Percentiles rank a stretch among this genome's conserved stretches.
Evolutionary conservation across 495 filamentous ascomycete species (phyloP).

Genomic region (Chaetomium cochliodes): DNA sequence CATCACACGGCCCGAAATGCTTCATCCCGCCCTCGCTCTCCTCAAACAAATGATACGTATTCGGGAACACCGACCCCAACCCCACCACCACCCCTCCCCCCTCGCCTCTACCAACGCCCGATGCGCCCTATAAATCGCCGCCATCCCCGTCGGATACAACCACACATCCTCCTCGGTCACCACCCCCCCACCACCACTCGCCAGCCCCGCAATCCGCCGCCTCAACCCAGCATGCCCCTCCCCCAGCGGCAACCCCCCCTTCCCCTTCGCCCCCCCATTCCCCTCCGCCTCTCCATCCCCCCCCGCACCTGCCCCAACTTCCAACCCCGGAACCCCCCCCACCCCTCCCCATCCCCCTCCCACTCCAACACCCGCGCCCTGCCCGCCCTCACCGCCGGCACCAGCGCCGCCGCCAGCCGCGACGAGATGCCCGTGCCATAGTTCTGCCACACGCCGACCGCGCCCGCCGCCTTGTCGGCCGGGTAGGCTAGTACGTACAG

Average conservation of each 20-base stretch:
- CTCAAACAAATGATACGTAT: constrained; percentile 36
- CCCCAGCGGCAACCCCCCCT: constrained; percentile 28
- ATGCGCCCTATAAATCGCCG: constrained; percentile 35
- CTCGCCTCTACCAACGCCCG: constrained; percentile 22
- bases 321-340: constrained; percentile 12
- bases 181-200: constrained; percentile 29
- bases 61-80: constrained; percentile 43
- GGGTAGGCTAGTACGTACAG: constrained; percentile 43
- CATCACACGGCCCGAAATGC: constrained; percentile 38
- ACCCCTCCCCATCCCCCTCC: not conserved
- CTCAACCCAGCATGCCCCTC: constrained; percentile 34
- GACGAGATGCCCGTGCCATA: constrained; percentile 38
- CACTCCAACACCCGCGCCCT: not conserved
- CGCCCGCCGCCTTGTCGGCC: constrained; percentile 22
- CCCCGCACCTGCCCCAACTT: too few species aligned
- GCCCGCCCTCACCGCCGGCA: constrained; percentile 25
- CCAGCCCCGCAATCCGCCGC: constrained; percentile 37
- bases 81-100: constrained; percentile 29
- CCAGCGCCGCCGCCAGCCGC: constrained; percentile 40
- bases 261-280: not conserved
- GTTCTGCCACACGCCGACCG: constrained; percentile 43
- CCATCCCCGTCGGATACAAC: constrained; percentile 51
- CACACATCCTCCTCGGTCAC: constrained; percentile 41
- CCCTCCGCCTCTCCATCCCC: not conserved
- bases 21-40: constrained; percentile 37